Base-by-base conservation (phyloP, 2,329 filamentous ascomycete genomes). In the Myriosclerotinia curreyana region DNA sequence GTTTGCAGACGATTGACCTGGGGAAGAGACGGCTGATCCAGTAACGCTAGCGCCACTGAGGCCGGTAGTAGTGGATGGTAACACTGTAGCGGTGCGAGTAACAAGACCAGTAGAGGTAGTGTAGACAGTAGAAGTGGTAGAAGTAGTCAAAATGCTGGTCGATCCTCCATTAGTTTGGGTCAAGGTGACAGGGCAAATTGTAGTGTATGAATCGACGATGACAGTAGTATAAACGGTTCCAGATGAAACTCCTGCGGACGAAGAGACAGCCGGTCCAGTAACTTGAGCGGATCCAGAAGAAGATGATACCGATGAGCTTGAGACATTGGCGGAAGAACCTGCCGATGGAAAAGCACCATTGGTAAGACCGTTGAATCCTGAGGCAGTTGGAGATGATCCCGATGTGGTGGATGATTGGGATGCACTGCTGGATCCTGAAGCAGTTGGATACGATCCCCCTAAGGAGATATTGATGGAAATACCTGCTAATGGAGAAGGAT, bases 191-290 rank as follows among this genome's bases (percentile, higher is more conserved):
- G 54, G 54, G 54, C 54, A 56, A 22, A 56, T 20, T 5, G 54
- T 56, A 15, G 54, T 56, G 54, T 46, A 56, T 34, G 40, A 46
- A n/a, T 56, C 54, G n/a, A 56, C 54, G 40, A 44, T 46, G 22
- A 56, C 38, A 31, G 54, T 56, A 20, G 54, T 56, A 36, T 50
- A 61, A 11, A n/a, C 36, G 9, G 25, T 46, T 9, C 46, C 40
- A 3, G 54, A 56, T 22, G 42, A 11, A 46, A 31, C 5, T 31
- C 28, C 28, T 31, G 20, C 42, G 20, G 42, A 17, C 6, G 53
- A 46, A 20, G 28, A 34, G 15, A 12, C 17, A n/a, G 28, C 15
- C 34, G 49, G 8, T 55, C 38, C 53, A 28, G 53, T 55, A n/a
- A 31, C 36, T 28, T 38, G 42, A 42, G 15, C 22, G 28, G 28